Percentiles rank a stretch among this genome's conserved stretches.
These are phyloP conservation scores for Rhododendron vialii DNA, from an alignment of 148 eudicot species.

Conservation along the genomic window DNA sequence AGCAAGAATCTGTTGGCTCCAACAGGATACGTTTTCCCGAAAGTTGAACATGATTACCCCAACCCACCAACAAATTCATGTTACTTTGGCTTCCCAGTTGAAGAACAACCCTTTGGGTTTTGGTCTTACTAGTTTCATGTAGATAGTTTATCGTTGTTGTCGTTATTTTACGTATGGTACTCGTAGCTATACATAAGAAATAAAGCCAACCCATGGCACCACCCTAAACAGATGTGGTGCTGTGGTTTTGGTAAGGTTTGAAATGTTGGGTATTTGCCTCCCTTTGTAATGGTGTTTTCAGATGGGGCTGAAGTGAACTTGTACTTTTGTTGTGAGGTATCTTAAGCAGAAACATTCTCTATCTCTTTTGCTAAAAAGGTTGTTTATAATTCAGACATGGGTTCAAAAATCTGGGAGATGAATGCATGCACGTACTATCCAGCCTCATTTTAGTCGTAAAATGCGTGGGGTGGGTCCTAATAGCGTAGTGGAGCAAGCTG, in stretches of 20 bases:
- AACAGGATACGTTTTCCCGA: constrained; percentile 28
- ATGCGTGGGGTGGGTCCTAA: not conserved
- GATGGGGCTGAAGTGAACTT: not conserved
- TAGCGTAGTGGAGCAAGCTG: not conserved
- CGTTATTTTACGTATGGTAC: not conserved
- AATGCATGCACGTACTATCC: not conserved
- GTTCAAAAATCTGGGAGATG: not conserved
- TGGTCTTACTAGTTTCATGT: constrained; percentile 46
- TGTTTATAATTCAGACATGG: not conserved
- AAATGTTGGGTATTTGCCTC: constrained; percentile 8
- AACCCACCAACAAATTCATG: constrained; percentile 31
- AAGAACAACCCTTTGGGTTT: constrained; percentile 45
- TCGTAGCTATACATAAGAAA: constrained; percentile 1
- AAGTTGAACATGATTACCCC: constrained; percentile 30
- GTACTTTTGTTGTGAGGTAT: not conserved
- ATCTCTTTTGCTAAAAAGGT: not conserved
- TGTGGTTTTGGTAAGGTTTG: constrained; percentile 15
- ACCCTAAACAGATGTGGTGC: constrained; percentile 11
- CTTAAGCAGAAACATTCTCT: not conserved
- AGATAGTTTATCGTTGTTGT: not conserved
- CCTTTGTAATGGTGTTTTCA: constrained; percentile 16
- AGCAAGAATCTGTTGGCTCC: constrained; percentile 35
- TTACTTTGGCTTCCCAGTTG: constrained; percentile 41
- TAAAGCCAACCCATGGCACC: constrained; percentile 20
- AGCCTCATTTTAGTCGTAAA: not conserved